Conservation (phyloP, 768 basidiomycete genomes). For the Collybia sp. region DNA sequence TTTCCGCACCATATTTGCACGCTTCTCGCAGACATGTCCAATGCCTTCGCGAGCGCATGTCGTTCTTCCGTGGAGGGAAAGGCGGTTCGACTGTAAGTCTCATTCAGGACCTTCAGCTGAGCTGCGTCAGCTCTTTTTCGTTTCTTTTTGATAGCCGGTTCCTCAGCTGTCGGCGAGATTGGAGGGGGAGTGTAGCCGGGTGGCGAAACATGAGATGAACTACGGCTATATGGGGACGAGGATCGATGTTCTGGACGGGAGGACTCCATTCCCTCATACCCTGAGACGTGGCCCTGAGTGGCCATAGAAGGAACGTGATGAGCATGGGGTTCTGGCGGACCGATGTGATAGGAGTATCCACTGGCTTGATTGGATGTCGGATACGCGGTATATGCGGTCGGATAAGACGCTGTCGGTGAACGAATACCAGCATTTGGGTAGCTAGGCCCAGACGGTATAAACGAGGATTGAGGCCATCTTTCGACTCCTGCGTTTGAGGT, state of each 20-base stretch:
- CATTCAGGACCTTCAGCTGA: slow-evolving; percentile 78
- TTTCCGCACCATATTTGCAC: slow-evolving; percentile 77
- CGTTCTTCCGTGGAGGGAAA: slow-evolving; percentile 88
- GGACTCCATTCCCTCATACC: slow-evolving; percentile 25
- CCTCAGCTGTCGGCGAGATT: slow-evolving; percentile 46
- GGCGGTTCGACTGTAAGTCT: slow-evolving; percentile 75
- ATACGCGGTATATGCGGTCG: slow-evolving; percentile 47
- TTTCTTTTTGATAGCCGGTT: slow-evolving; percentile 82
- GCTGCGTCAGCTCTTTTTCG: slow-evolving; percentile 79
- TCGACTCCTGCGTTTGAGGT: slow-evolving; percentile 43
- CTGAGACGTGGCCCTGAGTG: slow-evolving; percentile 18
- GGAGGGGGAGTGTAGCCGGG: slow-evolving; percentile 54
- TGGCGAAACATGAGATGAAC: slow-evolving; percentile 32
- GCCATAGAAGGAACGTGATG: slow-evolving; percentile 22
- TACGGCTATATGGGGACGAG: slow-evolving; percentile 39
- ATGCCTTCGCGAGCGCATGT: slow-evolving; percentile 64
- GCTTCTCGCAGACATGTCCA: slow-evolving; percentile 81
- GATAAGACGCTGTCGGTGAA: slow-evolving; percentile 62
- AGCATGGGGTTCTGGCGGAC: slow-evolving; percentile 23
- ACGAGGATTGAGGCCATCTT: slow-evolving; percentile 39
- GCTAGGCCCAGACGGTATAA: slow-evolving; percentile 16
- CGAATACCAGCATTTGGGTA: slow-evolving; percentile 38
- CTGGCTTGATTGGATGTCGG: slow-evolving; percentile 27
- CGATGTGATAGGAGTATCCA: slow-evolving; percentile 38
- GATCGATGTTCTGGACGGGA: slow-evolving; percentile 35